Evolutionary conservation across 179 eudicot species (phyloP), one percentile per base, ranked within the genome.

Genomic region (Gypsophila paniculata): DNA sequence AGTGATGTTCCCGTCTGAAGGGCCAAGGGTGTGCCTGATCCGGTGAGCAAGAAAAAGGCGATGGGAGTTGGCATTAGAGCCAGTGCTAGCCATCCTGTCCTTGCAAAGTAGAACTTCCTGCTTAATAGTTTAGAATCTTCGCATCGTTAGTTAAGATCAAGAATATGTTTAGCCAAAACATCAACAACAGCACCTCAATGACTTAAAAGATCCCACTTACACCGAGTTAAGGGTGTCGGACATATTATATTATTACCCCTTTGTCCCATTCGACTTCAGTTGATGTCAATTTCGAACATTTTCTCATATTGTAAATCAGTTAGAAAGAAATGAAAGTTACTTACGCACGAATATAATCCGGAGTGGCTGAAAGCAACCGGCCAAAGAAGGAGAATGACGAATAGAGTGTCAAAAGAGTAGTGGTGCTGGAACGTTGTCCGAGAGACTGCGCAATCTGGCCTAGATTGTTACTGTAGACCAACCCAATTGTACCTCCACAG

Each of bases 361-460:
- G 98, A 48, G 85, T 74, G 65, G 98, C 96, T 32, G 98, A 89
- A 65, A 93, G 97, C 74, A 93, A 79, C 18, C 98, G 92, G 55
- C 98, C 98, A 36, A 91, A 93, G 87, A 93, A 93, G 6, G 98
- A 93, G 80, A 93, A 93, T 0, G 97, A 88, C 0, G 98, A 91
- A 74, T 93, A 93, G 36, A 91, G 75, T 0, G 93, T 86, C 48
- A 91, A 78, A 36, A 93, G 89, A 46, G 82, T 83, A 1, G 90
- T 75, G 0, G 86, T 93, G 75, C 79, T 78, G 12, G 88, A 75
- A 25, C 83, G 73, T 38, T 82, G 83, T 19, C 93, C 97, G 61
- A 91, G 93, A 13, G 98, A 91, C 77, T 91, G 89, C 13, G 98
- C 89, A 57, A 93, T 93, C 82, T 93, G 98, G 42, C 98, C 98